Evolutionary conservation across 2,329 filamentous ascomycete species (phyloP).

Genomic region (Ophiostoma australiae): DNA sequence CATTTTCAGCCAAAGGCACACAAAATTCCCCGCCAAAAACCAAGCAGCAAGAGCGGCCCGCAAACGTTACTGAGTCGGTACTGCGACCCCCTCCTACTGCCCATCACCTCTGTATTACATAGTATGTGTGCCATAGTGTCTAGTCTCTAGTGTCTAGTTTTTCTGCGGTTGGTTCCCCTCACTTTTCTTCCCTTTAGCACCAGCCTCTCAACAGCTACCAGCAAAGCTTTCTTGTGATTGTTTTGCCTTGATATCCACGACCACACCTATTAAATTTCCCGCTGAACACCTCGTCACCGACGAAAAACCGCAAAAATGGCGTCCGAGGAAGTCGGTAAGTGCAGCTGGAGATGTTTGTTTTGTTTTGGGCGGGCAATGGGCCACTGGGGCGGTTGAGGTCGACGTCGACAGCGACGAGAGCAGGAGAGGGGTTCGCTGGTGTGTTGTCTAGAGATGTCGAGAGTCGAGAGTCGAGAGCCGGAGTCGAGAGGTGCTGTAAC

Average conservation of each 20-base stretch:
- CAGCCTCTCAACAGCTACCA: conserved; percentile 20
- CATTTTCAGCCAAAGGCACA: conserved; percentile 11
- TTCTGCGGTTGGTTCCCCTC: conserved; percentile 14
- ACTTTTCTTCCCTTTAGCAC: conserved; percentile 17
- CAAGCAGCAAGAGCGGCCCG: conserved; percentile 15
- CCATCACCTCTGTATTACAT: not conserved
- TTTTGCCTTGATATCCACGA: not conserved
- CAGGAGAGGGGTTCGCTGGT: too few species aligned
- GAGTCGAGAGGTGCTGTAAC: too few species aligned
- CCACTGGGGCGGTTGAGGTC: not conserved
- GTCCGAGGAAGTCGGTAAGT: conserved; percentile 44
- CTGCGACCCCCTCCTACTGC: conserved; percentile 15
- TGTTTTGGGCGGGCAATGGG: not conserved
- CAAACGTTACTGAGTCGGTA: not conserved
- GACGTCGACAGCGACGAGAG: not conserved
- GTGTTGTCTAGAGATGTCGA: not conserved
- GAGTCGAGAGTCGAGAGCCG: not conserved
- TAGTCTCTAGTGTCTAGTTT: conserved; percentile 7
- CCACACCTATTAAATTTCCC: not conserved
- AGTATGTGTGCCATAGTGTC: not conserved
- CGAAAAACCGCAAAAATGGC: conserved; percentile 35
- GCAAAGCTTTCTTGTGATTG: conserved; percentile 16
- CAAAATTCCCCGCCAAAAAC: conserved; percentile 22
- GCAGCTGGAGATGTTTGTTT: not conserved
- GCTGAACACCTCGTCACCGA: conserved; percentile 12